These are phyloP conservation scores for Aureobasidium leucospermi DNA, from an alignment of 2,329 filamentous ascomycete genomes.

Conservation along the genomic window DNA sequence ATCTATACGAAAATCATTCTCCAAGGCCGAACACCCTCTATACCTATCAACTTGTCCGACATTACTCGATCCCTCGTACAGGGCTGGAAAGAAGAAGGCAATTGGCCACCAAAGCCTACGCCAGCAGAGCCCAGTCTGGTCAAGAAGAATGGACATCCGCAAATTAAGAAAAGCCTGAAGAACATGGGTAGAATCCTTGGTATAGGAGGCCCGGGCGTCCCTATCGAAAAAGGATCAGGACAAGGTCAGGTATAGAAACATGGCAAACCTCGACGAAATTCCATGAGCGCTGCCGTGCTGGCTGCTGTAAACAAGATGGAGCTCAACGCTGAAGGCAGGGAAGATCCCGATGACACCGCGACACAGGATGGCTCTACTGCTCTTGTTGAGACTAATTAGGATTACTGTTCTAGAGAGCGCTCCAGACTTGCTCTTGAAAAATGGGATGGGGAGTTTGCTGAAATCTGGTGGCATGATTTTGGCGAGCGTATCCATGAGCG, in stretches of 20 bases:
- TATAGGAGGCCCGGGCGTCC: neutral
- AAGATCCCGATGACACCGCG: too few species aligned
- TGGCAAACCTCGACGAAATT: too few species aligned
- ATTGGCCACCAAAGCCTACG: conserved; percentile 71
- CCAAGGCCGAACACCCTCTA: conserved; percentile 70
- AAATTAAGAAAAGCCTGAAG: conserved; percentile 37
- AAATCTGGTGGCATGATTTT: too few species aligned
- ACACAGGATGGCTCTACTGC: too few species aligned
- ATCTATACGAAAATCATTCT: conserved; percentile 87
- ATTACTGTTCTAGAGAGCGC: too few species aligned
- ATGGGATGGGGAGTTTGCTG: too few species aligned
- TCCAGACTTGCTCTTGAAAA: too few species aligned
- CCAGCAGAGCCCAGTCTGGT: conserved; percentile 39
- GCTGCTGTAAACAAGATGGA: too few species aligned
- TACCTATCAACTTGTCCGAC: conserved; percentile 80
- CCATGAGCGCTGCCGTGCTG: too few species aligned
- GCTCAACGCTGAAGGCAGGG: too few species aligned
- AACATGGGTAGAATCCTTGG: conserved; percentile 37
- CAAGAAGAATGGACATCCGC: conserved; percentile 19
- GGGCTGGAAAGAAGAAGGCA: conserved; percentile 87
- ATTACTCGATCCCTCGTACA: conserved; percentile 74
- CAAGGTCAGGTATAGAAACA: neutral
- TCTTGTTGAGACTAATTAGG: too few species aligned
- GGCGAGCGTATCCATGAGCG: too few species aligned
- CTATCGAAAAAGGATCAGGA: neutral